phyloP scores from a whole-genome alignment of 495 filamentous ascomycete genomes.

The Hyaloscypha bicolor region DNA sequence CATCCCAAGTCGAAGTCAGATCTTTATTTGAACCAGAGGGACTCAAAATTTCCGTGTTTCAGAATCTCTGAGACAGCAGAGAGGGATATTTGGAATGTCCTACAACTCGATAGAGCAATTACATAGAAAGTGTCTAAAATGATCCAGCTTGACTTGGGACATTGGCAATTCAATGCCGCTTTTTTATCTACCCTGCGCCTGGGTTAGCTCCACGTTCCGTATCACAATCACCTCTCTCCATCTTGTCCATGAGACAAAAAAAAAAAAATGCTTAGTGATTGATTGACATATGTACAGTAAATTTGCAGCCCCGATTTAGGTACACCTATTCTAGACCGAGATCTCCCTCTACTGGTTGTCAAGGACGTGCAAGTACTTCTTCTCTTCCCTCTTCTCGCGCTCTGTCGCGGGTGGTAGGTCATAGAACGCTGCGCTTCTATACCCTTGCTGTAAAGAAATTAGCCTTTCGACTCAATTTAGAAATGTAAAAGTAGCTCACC shows the following conservation, averaged over 20 bases:
- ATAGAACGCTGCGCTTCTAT: slow-evolving; percentile 80
- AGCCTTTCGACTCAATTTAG: slow-evolving; percentile 29
- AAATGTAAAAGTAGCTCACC: slow-evolving; percentile 57
- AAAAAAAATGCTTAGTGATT: not conserved
- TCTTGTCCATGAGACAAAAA: not conserved
- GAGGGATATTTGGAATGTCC: too few relatives aligned
- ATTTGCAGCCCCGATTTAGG: slow-evolving; percentile 18
- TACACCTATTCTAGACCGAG: slow-evolving; percentile 19
- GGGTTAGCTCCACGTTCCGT: too few relatives aligned
- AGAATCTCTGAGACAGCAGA: too few relatives aligned
- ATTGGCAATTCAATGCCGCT: too few relatives aligned
- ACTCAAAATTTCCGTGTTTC: too few relatives aligned
- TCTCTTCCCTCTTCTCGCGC: slow-evolving; percentile 91
- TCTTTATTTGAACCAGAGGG: too few relatives aligned
- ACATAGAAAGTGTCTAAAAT: too few relatives aligned
- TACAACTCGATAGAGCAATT: too few relatives aligned
- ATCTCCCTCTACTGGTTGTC: slow-evolving; percentile 69
- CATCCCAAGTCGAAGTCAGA: too few relatives aligned
- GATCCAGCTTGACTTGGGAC: too few relatives aligned
- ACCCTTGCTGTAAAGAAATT: slow-evolving; percentile 64
- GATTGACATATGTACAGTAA: not conserved
- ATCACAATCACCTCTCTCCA: too few relatives aligned
- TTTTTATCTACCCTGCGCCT: too few relatives aligned
- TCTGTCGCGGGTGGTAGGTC: slow-evolving; percentile 93
- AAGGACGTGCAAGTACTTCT: slow-evolving; percentile 92